Percentiles rank a stretch among this genome's conserved stretches.
Conservation (phyloP, 768 basidiomycete species). For the Lentinula raphanica region DNA sequence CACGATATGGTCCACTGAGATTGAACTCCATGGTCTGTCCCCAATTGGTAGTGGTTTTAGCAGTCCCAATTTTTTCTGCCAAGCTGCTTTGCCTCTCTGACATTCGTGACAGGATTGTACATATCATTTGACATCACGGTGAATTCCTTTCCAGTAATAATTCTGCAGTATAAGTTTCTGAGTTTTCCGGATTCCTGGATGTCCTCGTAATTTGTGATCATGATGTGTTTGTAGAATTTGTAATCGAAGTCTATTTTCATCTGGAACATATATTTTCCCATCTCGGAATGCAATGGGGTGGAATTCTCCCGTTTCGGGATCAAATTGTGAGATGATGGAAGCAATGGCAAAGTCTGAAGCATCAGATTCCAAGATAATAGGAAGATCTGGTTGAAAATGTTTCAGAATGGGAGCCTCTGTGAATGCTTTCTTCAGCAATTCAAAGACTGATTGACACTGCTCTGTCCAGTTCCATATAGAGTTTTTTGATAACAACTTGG, state of each 20-base stretch:
- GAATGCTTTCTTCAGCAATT: too few species aligned
- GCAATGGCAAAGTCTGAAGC: conserved; percentile 15
- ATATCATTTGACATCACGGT: conserved; percentile 9
- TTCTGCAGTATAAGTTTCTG: conserved; percentile 14
- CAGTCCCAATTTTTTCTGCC: conserved; percentile 19
- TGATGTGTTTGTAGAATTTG: conserved; percentile 16
- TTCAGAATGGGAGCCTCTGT: too few species aligned
- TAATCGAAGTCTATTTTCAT: conserved; percentile 8
- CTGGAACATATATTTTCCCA: conserved; percentile 16
- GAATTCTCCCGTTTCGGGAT: conserved; percentile 4
- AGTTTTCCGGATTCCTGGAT: conserved; percentile 22
- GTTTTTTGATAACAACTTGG: not conserved
- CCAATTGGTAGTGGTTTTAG: conserved; percentile 21
- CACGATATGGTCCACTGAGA: conserved; percentile 28
- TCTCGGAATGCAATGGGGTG: conserved; percentile 20
- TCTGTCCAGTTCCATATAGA: not conserved
- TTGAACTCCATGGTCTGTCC: conserved; percentile 22
- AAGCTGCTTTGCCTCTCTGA: conserved; percentile 13
- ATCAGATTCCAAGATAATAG: too few species aligned
- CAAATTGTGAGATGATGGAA: conserved; percentile 6
- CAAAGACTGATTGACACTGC: conserved; percentile 6
- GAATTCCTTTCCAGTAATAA: too few species aligned
- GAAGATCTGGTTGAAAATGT: too few species aligned
- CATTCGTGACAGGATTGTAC: conserved; percentile 22
- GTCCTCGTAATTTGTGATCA: conserved; percentile 20